Base-by-base conservation (phyloP, 441 rosid genomes). In the Gossypium lobatum region DNA sequence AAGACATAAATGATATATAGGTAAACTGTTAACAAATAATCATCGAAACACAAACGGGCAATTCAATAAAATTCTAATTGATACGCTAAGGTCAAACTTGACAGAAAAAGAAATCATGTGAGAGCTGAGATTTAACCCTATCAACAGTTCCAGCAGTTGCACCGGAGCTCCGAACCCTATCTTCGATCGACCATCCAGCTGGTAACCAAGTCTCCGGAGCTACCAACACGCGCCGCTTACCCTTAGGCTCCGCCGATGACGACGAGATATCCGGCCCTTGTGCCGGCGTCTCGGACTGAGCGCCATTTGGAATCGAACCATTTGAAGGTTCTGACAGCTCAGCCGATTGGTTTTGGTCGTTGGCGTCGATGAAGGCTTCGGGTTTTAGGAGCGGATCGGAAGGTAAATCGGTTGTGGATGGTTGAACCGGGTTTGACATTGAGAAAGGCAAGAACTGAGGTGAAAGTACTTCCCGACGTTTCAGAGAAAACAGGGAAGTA, bases 171-270 rank as follows among this genome's bases (percentile, higher is more conserved):
- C 98, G 79, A 74, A 87, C 83, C 75, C 77, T 83, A 42, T 83
- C 89, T 80, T 95, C 87, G 23, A 92, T 79, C 37, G 39, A n/a
- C 98, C 98, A 95, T 71, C 89, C 90, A 45, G 88, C 61, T 52
- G 97, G 96, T 73, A 91, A 75, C 94, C 94, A 89, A 62, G 80
- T 74, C 62, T 81, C 76, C 2, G 77, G 67, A 1, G 80, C 46
- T 34, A 34, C 39, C 9, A 67, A 45, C 34, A 72, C 71, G 46
- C 78, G 86, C 61, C 77, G 78, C 73, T 65, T 74, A 5, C 75
- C 8, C 76, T 39, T 76, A 10, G 72, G 50, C 23, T 72, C 73
- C 7, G 74, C 34, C 71, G 73, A 70, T n/a, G 81, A 13, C 70
- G 54, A 54, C 10, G 28, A 42, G 20, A 61, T 57, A 20, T 74